Conservation (phyloP, 73 alveolate genomes). For the Halteria grandinella region DNA sequence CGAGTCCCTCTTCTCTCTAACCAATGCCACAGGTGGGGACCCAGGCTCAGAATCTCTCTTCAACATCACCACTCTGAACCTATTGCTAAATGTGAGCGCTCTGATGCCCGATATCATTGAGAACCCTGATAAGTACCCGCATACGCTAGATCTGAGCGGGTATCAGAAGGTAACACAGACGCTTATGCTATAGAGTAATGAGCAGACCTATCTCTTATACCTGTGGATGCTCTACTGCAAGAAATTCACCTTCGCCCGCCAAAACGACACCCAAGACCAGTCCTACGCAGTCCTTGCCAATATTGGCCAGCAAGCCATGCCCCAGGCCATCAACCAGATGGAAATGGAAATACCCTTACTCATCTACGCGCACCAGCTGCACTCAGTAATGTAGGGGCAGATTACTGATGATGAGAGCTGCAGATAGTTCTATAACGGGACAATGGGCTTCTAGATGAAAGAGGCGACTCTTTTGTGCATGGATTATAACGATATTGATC, state of each 20-base stretch:
- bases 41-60: conserved; percentile 44
- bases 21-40: conserved; percentile 24
- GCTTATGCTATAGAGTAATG: not conserved
- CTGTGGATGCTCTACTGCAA: conserved; percentile 22
- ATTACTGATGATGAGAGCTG: conserved; percentile 1
- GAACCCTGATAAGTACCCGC: conserved; percentile 12
- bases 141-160: not conserved
- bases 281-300: not conserved
- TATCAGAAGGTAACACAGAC: not conserved
- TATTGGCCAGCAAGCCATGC: conserved; percentile 2
- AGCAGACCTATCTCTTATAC: conserved; percentile 43
- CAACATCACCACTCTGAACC: conserved; percentile 38
- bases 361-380: conserved; percentile 9
- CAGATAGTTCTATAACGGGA: not conserved
- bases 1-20: conserved; percentile 18
- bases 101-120: conserved; percentile 26
- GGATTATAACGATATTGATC: too few species aligned
- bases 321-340: not conserved
- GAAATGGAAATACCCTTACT: conserved; percentile 30
- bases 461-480: conserved; percentile 12
- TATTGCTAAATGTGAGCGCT: conserved; percentile 3
- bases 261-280: not conserved
- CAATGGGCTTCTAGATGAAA: not conserved
- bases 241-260: conserved; percentile 25
- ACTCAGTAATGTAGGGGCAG: not conserved